phyloP scores from a whole-genome alignment of 2,329 filamentous ascomycete species.

The Curvularia hawaiiensis region DNA sequence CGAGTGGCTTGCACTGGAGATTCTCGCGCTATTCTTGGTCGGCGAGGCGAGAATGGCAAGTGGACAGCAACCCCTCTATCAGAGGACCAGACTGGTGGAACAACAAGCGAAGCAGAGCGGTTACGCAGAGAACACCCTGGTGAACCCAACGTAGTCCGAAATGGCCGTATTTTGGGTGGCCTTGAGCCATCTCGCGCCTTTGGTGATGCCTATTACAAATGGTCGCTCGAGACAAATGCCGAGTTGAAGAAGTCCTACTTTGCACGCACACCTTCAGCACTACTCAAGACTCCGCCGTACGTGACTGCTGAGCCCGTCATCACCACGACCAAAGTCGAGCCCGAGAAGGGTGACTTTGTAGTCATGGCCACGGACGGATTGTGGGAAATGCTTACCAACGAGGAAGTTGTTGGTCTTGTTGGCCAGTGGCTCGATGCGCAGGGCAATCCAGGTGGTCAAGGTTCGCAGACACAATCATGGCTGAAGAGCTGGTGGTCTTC shows the following conservation, averaged over 20 bases:
- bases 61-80: conserved; percentile 92
- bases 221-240: conserved; percentile 82
- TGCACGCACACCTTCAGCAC: conserved; percentile 74
- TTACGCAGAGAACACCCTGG: conserved; percentile 86
- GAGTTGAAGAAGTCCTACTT: conserved; percentile 87
- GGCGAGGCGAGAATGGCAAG: conserved; percentile 77
- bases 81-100: conserved; percentile 91
- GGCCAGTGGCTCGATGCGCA: conserved; percentile 95
- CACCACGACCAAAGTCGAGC: conserved; percentile 89
- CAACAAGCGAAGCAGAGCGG: conserved; percentile 80
- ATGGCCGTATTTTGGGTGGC: conserved; percentile 88
- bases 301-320: conserved; percentile 96
- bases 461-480: conserved; percentile 61
- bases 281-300: conserved; percentile 91
- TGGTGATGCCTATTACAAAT: conserved; percentile 96
- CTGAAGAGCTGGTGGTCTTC: conserved; percentile 71
- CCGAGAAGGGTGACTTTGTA: conserved; percentile 89
- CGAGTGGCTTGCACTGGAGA: conserved; percentile 96
- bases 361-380: conserved; percentile 96
- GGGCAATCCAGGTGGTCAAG: conserved; percentile 46
- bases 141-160: conserved; percentile 84
- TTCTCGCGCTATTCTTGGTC: conserved; percentile 90
- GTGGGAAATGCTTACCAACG: conserved; percentile 99
- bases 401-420: conserved; percentile 95
- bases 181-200: conserved; percentile 94